phyloP scores from a whole-genome alignment of 208 protist species.

The Jaenimonas drosophilae region DNA sequence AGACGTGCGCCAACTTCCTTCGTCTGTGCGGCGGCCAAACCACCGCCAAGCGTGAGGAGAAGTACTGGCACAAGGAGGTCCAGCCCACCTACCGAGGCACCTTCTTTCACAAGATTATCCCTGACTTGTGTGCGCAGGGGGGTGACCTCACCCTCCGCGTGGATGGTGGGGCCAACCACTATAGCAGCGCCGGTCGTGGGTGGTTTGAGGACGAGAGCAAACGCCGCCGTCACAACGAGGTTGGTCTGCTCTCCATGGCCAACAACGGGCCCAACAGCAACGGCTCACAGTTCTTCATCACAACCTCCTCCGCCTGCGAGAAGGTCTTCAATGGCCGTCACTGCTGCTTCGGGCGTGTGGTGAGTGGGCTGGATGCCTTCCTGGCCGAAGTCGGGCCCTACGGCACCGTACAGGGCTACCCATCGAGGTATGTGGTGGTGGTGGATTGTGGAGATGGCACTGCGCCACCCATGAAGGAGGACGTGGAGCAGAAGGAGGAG shows the following conservation, averaged over 20 bases:
- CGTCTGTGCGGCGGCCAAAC: conserved; percentile 42
- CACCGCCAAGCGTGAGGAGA: conserved; percentile 17
- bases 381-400: conserved; percentile 40
- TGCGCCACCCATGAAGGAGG: conserved; percentile 2
- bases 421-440: conserved; percentile 60
- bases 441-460: conserved; percentile 60
- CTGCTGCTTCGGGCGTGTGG: conserved; percentile 57
- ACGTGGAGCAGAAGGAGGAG: neutral
- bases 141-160: conserved; percentile 95
- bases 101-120: conserved; percentile 90
- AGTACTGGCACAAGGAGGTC: conserved; percentile 53
- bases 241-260: conserved; percentile 80
- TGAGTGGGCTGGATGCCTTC: conserved; percentile 42
- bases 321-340: conserved; percentile 56
- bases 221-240: conserved; percentile 77
- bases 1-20: conserved; percentile 69
- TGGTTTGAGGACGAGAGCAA: conserved; percentile 92
- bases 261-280: conserved; percentile 92
- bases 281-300: conserved; percentile 92
- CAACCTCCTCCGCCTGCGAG: conserved; percentile 44
- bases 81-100: conserved; percentile 79
- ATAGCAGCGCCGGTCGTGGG: conserved; percentile 73
- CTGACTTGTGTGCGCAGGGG: conserved; percentile 85
- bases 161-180: conserved; percentile 81
- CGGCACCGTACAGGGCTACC: conserved; percentile 53